phyloP scores from a whole-genome alignment of 768 basidiomycete species.

The Tylopilus intermedius region DNA sequence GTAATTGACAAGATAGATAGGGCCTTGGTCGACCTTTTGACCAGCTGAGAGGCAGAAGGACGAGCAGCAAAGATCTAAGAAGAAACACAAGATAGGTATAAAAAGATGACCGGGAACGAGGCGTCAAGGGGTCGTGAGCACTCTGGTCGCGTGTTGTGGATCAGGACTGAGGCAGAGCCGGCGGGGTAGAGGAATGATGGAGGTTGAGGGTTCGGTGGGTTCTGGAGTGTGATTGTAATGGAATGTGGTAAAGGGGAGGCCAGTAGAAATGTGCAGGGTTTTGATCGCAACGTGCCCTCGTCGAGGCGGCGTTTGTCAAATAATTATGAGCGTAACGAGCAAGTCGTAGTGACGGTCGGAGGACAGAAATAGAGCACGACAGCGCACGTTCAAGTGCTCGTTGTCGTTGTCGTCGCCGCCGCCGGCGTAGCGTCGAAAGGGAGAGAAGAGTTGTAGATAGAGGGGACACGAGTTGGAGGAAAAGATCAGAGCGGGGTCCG shows the following conservation, averaged over 20 bases:
- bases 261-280: constrained; percentile 47
- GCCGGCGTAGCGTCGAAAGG: background rate
- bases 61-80: constrained; percentile 37
- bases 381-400: constrained; percentile 17
- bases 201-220: constrained; percentile 35
- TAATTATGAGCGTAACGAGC: constrained; percentile 29
- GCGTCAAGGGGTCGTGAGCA: constrained; percentile 58
- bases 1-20: constrained; percentile 38
- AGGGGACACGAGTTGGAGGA: constrained; percentile 8
- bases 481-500: constrained; percentile 9
- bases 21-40: constrained; percentile 35
- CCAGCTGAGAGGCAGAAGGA: constrained; percentile 32
- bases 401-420: background rate
- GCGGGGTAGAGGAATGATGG: constrained; percentile 29
- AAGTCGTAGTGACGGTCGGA: constrained; percentile 18
- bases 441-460: constrained; percentile 3
- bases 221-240: constrained; percentile 33
- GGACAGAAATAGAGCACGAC: constrained; percentile 20
- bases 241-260: constrained; percentile 60
- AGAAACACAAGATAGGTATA: constrained; percentile 49
- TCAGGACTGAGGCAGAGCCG: constrained; percentile 26
- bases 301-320: constrained; percentile 49
- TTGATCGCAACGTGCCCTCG: constrained; percentile 79
- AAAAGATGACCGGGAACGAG: constrained; percentile 40
- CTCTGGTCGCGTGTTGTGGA: constrained; percentile 37